Percentiles rank a stretch among this genome's conserved stretches.
These are phyloP conservation scores for Thuja plicata DNA, from an alignment of 83 land plant species.

Conservation along the genomic window DNA sequence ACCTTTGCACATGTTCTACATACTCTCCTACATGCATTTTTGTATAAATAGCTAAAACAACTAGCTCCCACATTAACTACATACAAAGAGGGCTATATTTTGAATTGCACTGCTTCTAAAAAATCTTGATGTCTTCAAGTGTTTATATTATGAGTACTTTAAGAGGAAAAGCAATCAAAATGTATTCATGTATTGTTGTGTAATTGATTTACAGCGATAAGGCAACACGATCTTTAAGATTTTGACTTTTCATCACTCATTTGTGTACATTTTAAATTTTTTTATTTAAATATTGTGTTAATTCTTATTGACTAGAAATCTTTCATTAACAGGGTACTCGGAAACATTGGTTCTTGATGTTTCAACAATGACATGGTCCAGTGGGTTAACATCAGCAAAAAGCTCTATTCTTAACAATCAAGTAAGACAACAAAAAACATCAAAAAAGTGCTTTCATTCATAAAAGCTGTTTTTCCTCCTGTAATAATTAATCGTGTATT, in stretches of 20 bases:
- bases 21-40: neutral
- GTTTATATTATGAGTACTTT: neutral
- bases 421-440: neutral
- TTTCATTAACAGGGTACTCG: slow-evolving; percentile 47
- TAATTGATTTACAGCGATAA: neutral
- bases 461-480: neutral
- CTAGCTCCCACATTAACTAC: neutral
- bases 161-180: neutral
- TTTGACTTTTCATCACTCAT: neutral
- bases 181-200: neutral
- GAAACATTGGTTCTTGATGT: slow-evolving; percentile 83
- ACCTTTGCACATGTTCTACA: neutral
- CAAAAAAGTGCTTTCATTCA: neutral
- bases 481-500: neutral
- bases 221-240: neutral
- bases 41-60: neutral
- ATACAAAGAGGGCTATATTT: neutral
- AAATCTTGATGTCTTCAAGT: neutral
- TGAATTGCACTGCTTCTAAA: neutral
- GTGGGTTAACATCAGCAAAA: slow-evolving; percentile 37
- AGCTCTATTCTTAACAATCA: slow-evolving; percentile 53
- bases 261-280: neutral
- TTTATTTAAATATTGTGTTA: neutral
- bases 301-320: neutral
- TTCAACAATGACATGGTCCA: slow-evolving; percentile 71